Conservation (phyloP, 2,329 filamentous ascomycete genomes). For the Dendrostoma leiphaemia region DNA sequence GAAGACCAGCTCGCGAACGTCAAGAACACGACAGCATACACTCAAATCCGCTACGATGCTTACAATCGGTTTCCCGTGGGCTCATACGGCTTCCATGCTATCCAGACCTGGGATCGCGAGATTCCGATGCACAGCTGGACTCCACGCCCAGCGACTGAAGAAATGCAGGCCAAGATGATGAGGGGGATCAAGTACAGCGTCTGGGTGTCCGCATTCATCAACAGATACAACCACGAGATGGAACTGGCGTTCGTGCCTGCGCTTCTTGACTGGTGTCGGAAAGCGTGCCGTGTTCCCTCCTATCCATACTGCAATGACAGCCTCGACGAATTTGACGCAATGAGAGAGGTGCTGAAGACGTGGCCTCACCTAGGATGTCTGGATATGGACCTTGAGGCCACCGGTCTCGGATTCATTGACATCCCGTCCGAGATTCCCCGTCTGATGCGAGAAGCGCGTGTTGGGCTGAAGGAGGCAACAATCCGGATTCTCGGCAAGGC, state of each 20-base stretch:
- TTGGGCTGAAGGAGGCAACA: neutral
- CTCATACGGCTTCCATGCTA: neutral
- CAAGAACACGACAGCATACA: neutral
- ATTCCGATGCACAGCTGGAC: neutral
- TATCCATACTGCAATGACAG: neutral
- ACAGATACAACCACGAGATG: neutral
- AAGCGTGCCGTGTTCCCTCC: neutral
- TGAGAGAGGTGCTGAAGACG: neutral
- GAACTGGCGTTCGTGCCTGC: neutral
- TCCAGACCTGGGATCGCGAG: neutral
- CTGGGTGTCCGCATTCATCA: neutral
- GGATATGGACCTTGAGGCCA: neutral
- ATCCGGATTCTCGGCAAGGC: neutral
- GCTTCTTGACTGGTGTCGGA: neutral
- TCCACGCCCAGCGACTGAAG: neutral
- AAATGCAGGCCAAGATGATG: neutral
- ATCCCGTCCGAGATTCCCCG: neutral
- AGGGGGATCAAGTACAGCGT: neutral
- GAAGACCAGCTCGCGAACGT: neutral
- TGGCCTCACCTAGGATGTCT: neutral
- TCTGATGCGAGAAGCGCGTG: neutral
- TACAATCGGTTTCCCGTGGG: neutral
- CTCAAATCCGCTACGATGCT: neutral
- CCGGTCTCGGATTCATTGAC: neutral
- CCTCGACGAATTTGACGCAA: neutral